Conservation (phyloP, 352 stramenopile species). For the Phytopythium vexans region DNA sequence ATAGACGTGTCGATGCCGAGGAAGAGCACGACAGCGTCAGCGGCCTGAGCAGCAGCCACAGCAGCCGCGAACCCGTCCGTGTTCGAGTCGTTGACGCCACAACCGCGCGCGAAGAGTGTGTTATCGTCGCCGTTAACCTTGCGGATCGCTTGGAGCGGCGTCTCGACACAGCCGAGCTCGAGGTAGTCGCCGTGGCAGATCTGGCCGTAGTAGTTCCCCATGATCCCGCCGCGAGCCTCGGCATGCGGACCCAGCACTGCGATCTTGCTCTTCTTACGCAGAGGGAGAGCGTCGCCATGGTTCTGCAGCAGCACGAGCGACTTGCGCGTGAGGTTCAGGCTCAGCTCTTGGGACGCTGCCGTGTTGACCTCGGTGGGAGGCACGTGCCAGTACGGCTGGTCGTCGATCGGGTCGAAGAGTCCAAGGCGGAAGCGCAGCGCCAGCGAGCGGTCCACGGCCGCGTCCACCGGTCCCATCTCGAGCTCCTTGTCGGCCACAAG, state of each 20-base stretch:
- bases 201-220: conserved; percentile 88
- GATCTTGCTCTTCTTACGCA: conserved; percentile 43
- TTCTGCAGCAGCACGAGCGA: conserved; percentile 95
- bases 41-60: conserved; percentile 26
- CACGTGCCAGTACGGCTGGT: conserved; percentile 81
- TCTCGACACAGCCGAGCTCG: conserved; percentile 64
- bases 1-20: conserved; percentile 82
- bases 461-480: conserved; percentile 45
- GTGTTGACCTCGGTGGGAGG: conserved; percentile 72
- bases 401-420: conserved; percentile 87
- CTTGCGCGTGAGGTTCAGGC: conserved; percentile 73
- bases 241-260: conserved; percentile 85
- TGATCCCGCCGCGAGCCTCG: conserved; percentile 41
- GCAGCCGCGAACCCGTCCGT: conserved; percentile 51
- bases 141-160: conserved; percentile 63
- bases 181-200: conserved; percentile 77
- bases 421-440: conserved; percentile 90
- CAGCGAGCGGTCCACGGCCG: conserved; percentile 65
- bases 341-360: conserved; percentile 49
- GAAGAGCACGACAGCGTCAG: conserved; percentile 70
- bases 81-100: conserved; percentile 62
- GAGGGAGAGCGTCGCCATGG: conserved; percentile 56
- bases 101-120: conserved; percentile 34
- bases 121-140: conserved; percentile 38
- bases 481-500: conserved; percentile 48